Conservation (phyloP, 108 stramenopile genomes). For the Pseudonitzschia pungens region DNA sequence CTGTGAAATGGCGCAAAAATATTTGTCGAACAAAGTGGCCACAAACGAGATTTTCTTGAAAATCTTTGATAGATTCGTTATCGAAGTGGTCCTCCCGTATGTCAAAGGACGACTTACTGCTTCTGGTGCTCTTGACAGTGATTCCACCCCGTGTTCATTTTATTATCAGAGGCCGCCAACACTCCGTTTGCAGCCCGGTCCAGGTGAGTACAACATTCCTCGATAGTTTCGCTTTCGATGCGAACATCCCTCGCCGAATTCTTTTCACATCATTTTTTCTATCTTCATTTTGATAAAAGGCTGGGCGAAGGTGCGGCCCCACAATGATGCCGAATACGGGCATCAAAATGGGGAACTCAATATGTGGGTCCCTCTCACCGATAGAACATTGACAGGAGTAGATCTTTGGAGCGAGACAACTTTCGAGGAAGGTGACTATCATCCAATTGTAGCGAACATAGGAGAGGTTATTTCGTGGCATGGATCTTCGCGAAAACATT, state of each 20-base stretch:
- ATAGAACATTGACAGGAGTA: slow-evolving; percentile 56
- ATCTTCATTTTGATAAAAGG: not conserved
- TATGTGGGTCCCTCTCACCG: slow-evolving; percentile 88
- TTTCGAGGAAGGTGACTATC: slow-evolving; percentile 61
- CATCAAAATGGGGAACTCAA: slow-evolving; percentile 91
- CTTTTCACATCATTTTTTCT: not conserved
- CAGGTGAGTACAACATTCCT: slow-evolving; percentile 24
- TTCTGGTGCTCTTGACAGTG: slow-evolving; percentile 23
- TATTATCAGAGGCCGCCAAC: slow-evolving; percentile 89
- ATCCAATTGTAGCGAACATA: slow-evolving; percentile 56
- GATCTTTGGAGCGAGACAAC: slow-evolving; percentile 73
- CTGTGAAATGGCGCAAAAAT: slow-evolving; percentile 71
- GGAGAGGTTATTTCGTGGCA: slow-evolving; percentile 80
- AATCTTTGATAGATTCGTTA: slow-evolving; percentile 74
- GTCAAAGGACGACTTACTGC: slow-evolving; percentile 57
- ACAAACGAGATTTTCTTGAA: slow-evolving; percentile 58
- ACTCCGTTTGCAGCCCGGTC: slow-evolving; percentile 86
- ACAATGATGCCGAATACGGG: slow-evolving; percentile 86
- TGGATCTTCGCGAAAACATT: slow-evolving; percentile 78
- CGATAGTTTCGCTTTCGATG: not conserved
- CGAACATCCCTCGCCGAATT: not conserved
- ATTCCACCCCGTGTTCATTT: slow-evolving; percentile 46
- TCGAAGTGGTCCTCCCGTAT: slow-evolving; percentile 58
- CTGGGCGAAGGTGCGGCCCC: slow-evolving; percentile 69
- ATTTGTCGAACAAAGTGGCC: slow-evolving; percentile 65